These are phyloP conservation scores for Suillus placidus DNA, from an alignment of 768 basidiomycete genomes.

Conservation along the genomic window DNA sequence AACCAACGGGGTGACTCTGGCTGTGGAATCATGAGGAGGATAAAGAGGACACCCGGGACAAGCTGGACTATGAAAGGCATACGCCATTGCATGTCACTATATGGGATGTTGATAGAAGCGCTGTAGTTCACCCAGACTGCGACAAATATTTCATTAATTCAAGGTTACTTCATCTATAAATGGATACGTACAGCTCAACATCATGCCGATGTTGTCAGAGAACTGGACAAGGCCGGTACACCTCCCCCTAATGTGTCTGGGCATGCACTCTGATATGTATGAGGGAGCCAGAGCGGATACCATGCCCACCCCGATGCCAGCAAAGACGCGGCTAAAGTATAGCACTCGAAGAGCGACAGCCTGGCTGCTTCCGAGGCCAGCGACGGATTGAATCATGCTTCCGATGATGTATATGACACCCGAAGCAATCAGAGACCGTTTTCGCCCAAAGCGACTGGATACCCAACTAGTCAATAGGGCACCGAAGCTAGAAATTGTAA, in stretches of 20 bases:
- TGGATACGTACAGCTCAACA: conserved; percentile 26
- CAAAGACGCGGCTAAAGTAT: conserved; percentile 51
- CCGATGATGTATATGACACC: conserved; percentile 46
- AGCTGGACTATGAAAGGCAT: conserved; percentile 50
- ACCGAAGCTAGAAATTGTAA: conserved; percentile 36
- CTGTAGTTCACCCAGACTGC: conserved; percentile 49
- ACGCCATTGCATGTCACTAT: conserved; percentile 46
- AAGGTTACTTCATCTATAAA: background rate
- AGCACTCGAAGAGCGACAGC: conserved; percentile 36
- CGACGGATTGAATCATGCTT: conserved; percentile 43
- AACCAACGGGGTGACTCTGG: conserved; percentile 55
- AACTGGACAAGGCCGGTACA: conserved; percentile 45
- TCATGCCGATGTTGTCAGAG: conserved; percentile 29
- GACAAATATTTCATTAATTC: background rate
- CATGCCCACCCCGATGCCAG: conserved; percentile 59
- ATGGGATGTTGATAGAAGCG: conserved; percentile 36
- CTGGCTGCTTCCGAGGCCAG: conserved; percentile 39
- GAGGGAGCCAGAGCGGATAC: conserved; percentile 46
- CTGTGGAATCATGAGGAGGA: conserved; percentile 43
- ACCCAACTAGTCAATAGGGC: conserved; percentile 40
- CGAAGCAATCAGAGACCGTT: conserved; percentile 43
- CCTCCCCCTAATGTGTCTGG: conserved; percentile 44
- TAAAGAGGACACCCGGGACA: conserved; percentile 49
- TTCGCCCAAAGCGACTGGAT: conserved; percentile 44
- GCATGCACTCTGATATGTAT: conserved; percentile 49